These are phyloP conservation scores for Fusarium albidum DNA, from an alignment of 2,329 filamentous ascomycete genomes.

Conservation along the genomic window DNA sequence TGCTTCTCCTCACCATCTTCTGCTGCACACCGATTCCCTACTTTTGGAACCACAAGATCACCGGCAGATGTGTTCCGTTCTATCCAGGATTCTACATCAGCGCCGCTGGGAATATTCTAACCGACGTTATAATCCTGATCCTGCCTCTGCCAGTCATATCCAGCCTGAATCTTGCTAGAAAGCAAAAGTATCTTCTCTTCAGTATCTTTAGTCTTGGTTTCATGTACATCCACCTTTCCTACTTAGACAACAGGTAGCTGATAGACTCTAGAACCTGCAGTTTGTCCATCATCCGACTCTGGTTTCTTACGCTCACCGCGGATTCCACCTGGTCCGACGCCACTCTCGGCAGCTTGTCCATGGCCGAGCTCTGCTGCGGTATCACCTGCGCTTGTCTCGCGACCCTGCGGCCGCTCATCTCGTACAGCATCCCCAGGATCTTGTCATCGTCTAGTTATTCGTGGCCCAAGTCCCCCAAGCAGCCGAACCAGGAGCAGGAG, in stretches of 20 bases:
- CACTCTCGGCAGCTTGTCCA: background rate
- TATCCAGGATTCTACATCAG: background rate
- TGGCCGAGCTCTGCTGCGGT: slow-evolving; percentile 1
- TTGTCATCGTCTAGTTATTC: no score
- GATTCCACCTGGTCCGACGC: background rate
- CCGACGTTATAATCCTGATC: background rate
- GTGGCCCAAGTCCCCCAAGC: no score
- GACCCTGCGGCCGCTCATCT: background rate
- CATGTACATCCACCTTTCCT: background rate
- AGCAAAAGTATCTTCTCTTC: background rate
- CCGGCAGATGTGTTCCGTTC: background rate
- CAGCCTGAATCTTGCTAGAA: background rate
- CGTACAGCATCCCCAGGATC: no score
- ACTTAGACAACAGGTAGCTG: background rate
- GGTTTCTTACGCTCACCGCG: background rate
- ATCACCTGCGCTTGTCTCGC: background rate
- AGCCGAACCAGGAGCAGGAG: no score
- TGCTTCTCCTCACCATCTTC: background rate
- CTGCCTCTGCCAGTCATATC: background rate
- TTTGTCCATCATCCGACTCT: background rate
- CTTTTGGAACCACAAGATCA: background rate
- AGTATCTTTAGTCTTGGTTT: slow-evolving; percentile 1
- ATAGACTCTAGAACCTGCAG: background rate
- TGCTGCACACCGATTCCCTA: background rate
- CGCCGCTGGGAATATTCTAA: background rate